phyloP scores from a whole-genome alignment of 208 protist genomes.

The Angomonas deanei region DNA sequence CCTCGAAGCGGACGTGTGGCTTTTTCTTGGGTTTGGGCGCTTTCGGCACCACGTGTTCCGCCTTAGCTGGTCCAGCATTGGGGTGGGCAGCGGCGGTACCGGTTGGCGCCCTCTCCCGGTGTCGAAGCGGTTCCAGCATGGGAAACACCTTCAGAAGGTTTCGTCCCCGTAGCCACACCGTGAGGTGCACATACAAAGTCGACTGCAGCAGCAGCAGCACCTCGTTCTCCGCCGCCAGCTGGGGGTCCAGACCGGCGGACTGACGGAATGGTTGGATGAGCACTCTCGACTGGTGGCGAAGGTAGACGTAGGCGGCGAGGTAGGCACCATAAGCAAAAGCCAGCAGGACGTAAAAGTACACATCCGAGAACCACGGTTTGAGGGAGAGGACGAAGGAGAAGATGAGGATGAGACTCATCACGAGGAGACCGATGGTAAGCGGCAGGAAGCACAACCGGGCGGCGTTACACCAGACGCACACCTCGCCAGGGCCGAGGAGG shows the following conservation, averaged over 20 bases:
- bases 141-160: slow-evolving; percentile 25
- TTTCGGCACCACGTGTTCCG: neutral
- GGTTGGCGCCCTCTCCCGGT: neutral
- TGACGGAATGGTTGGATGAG: slow-evolving; percentile 1
- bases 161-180: slow-evolving; percentile 31
- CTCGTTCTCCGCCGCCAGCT: slow-evolving; percentile 14
- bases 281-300: slow-evolving; percentile 8
- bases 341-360: slow-evolving; percentile 33
- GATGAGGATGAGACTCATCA: slow-evolving; percentile 21
- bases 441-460: slow-evolving; percentile 44
- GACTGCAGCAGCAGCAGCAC: slow-evolving; percentile 17
- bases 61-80: neutral
- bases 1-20: neutral
- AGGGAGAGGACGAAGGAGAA: slow-evolving; percentile 37
- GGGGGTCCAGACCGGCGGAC: neutral
- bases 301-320: slow-evolving; percentile 11
- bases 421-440: slow-evolving; percentile 25
- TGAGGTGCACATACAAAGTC: slow-evolving; percentile 31
- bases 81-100: slow-evolving; percentile 1
- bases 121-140: slow-evolving; percentile 6
- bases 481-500: slow-evolving; percentile 32
- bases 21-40: neutral
- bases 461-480: slow-evolving; percentile 62
- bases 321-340: slow-evolving; percentile 28
- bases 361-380: slow-evolving; percentile 58